Conservation (phyloP, 192 early-diverging fungal genomes). For the Obelidium mucronatum region DNA sequence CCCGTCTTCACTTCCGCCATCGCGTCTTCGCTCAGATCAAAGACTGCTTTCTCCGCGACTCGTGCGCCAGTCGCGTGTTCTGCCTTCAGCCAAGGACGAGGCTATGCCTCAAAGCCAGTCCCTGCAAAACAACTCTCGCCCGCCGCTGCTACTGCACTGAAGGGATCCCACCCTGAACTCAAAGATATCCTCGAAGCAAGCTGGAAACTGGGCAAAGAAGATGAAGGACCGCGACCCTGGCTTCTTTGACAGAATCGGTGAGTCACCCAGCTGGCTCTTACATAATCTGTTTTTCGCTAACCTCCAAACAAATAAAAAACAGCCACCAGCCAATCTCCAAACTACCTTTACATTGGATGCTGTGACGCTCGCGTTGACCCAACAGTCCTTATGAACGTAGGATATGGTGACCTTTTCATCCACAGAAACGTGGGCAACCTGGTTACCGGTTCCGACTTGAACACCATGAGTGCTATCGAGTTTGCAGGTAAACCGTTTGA, state of each 20-base stretch:
- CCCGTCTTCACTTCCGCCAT: no score
- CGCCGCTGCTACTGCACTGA: no score
- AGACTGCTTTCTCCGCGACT: neutral
- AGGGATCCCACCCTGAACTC: conserved; percentile 19
- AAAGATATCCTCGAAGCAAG: conserved; percentile 30
- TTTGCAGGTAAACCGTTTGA: conserved; percentile 83
- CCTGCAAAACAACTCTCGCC: no score
- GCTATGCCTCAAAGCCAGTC: no score
- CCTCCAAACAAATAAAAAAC: neutral
- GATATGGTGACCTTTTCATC: conserved; percentile 90
- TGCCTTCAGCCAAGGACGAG: neutral
- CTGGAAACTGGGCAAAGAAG: conserved; percentile 27
- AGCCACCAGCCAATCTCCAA: conserved; percentile 37
- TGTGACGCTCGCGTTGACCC: conserved; percentile 54
- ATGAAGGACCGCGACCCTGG: conserved; percentile 14
- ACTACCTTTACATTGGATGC: conserved; percentile 50
- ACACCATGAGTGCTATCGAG: conserved; percentile 79
- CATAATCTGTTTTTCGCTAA: neutral
- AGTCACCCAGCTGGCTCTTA: neutral
- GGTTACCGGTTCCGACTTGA: conserved; percentile 79
- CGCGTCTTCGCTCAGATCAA: no score
- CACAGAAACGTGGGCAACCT: conserved; percentile 95
- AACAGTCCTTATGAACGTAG: conserved; percentile 43
- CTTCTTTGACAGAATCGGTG: conserved; percentile 33
- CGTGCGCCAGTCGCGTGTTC: neutral